These are phyloP conservation scores for Orobanche coerulescens DNA, from an alignment of 257 asterid species.

Conservation along the genomic window DNA sequence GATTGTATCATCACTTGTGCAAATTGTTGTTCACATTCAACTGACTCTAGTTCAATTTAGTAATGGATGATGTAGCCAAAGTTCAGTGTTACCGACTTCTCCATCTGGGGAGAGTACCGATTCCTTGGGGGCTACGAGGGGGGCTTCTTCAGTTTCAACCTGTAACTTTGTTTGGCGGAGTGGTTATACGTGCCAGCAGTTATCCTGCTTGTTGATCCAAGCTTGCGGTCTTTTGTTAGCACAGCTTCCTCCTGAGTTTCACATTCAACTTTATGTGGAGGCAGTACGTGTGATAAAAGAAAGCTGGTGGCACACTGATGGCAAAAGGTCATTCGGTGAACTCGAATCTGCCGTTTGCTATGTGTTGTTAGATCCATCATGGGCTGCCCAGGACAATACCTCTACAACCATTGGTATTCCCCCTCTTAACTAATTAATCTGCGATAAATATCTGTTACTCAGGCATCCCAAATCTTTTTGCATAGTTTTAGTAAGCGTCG, in stretches of 20 bases:
- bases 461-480: no score
- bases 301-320: slow-evolving; percentile 95
- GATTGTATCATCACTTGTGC: slow-evolving; percentile 79
- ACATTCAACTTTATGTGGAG: slow-evolving; percentile 68
- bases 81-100: slow-evolving; percentile 86
- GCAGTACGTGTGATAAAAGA: slow-evolving; percentile 89
- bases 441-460: no score
- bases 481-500: no score
- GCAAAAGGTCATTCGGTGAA: slow-evolving; percentile 72
- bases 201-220: slow-evolving; percentile 93
- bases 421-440: no score
- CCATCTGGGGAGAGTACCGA: no score
- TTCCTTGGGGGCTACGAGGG: no score
- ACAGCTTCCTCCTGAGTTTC: slow-evolving; percentile 94
- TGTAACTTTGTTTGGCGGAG: no score
- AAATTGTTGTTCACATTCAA: slow-evolving; percentile 91
- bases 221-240: slow-evolving; percentile 94
- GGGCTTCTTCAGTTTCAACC: no score
- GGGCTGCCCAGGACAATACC: slow-evolving; percentile 99
- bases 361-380: slow-evolving; percentile 88
- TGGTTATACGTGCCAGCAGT: slow-evolving; percentile 91
- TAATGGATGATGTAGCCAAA: slow-evolving; percentile 57
- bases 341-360: slow-evolving; percentile 91
- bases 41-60: slow-evolving; percentile 66
- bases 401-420: slow-evolving; percentile 96